A percentile compares a stretch with the other conserved stretches of the same genome.
Conservation (phyloP, 768 basidiomycete genomes). For the Phanerochaete sordida region DNA sequence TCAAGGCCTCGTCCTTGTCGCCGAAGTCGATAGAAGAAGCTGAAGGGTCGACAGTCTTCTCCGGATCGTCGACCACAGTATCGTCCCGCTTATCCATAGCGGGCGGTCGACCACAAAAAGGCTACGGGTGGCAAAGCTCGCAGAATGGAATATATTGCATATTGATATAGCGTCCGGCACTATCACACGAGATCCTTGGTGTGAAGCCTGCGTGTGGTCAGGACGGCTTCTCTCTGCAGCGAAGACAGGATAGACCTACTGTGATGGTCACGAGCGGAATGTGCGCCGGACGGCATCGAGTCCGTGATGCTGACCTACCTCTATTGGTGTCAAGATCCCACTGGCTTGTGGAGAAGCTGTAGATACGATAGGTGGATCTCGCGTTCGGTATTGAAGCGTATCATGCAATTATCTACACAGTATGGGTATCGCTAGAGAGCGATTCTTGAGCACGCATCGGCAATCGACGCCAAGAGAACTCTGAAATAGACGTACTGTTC, state of each 20-base stretch:
- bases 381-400: neutral
- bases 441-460: too few species aligned
- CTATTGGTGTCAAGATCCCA: neutral
- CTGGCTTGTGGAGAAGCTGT: neutral
- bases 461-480: too few species aligned
- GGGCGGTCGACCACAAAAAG: neutral
- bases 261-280: neutral
- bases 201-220: neutral
- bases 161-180: neutral
- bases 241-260: neutral
- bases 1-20: constrained; percentile 58
- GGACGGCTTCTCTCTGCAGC: neutral
- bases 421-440: too few species aligned
- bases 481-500: too few species aligned
- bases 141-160: neutral
- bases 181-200: neutral
- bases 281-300: neutral
- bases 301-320: neutral
- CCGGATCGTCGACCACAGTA: neutral
- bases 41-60: neutral
- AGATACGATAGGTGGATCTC: neutral
- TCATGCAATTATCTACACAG: too few species aligned
- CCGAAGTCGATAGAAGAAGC: constrained; percentile 28
- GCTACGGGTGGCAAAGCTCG: neutral
- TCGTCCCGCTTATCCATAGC: neutral